phyloP scores from a whole-genome alignment of 2,329 filamentous ascomycete genomes.

The Microsporum audouinii region DNA sequence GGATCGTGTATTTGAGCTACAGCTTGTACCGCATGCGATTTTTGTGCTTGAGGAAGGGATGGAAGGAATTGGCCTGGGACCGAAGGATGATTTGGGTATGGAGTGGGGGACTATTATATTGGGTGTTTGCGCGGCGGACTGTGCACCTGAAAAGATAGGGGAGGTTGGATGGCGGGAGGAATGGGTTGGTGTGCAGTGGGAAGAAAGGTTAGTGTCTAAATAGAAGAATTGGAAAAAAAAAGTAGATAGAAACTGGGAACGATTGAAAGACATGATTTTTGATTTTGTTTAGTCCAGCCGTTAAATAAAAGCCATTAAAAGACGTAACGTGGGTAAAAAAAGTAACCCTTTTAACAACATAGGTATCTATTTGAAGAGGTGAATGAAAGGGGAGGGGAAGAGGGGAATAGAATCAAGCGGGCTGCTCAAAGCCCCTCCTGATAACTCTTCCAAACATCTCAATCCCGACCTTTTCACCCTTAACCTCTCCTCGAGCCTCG shows the following conservation, averaged over 20 bases:
- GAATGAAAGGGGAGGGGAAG: not conserved
- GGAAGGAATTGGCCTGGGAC: slow-evolving; percentile 44
- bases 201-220: slow-evolving; percentile 44
- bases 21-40: slow-evolving; percentile 85
- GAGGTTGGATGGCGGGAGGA: slow-evolving; percentile 76
- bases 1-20: slow-evolving; percentile 73
- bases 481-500: slow-evolving; percentile 90
- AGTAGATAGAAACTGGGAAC: not conserved
- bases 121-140: slow-evolving; percentile 72
- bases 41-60: slow-evolving; percentile 71
- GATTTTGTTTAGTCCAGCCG: not conserved
- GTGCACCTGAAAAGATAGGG: slow-evolving; percentile 51
- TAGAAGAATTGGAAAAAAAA: not conserved
- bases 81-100: slow-evolving; percentile 64
- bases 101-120: slow-evolving; percentile 94
- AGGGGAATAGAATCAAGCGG: slow-evolving; percentile 38
- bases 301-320: slow-evolving; percentile 6
- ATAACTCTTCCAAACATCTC: slow-evolving; percentile 53
- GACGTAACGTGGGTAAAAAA: not conserved
- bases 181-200: slow-evolving; percentile 98
- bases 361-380: slow-evolving; percentile 1
- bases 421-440: slow-evolving; percentile 75
- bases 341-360: not conserved
- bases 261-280: not conserved
- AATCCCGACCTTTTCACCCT: slow-evolving; percentile 73